A percentile compares a stretch with the other conserved stretches of the same genome.
Evolutionary conservation across 441 rosid species (phyloP).

Genomic region (Adansonia rubrostipa): DNA sequence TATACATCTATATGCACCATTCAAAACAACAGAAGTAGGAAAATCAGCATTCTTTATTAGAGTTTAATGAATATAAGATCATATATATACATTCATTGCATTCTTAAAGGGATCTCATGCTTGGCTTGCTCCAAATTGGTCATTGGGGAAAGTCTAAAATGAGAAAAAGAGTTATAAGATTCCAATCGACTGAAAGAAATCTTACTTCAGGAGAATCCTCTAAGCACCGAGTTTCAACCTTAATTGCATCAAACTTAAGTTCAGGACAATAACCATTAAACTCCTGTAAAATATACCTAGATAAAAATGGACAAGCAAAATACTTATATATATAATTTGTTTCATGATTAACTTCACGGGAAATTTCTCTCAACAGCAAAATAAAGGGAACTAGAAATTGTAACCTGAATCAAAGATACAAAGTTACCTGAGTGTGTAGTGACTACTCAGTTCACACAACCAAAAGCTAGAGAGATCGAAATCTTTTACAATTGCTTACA

Average conservation of each 20-base stretch:
- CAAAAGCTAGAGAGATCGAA: not conserved
- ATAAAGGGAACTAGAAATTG: not conserved
- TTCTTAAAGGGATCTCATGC: not conserved
- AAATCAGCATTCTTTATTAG: not conserved
- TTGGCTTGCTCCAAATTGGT: not conserved
- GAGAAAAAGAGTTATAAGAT: not conserved
- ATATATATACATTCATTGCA: not conserved
- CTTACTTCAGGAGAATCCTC: not conserved
- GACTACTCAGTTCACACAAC: not conserved
- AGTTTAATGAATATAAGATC: not conserved
- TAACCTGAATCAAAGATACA: conserved; percentile 1
- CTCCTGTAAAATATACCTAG: not conserved
- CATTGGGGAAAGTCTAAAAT: not conserved
- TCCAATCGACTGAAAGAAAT: not conserved
- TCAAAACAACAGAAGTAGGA: not conserved
- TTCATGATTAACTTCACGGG: not conserved
- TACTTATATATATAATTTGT: not conserved
- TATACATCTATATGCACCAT: not conserved
- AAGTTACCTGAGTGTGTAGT: not conserved
- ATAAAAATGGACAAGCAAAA: not conserved
- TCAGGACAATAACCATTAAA: not conserved
- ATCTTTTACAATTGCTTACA: not conserved
- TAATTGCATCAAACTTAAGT: not conserved
- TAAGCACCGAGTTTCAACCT: not conserved
- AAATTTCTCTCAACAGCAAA: not conserved